Percentiles rank a stretch among this genome's conserved stretches.
phyloP scores from a whole-genome alignment of 768 basidiomycete genomes.

The Agaricus blazei region DNA sequence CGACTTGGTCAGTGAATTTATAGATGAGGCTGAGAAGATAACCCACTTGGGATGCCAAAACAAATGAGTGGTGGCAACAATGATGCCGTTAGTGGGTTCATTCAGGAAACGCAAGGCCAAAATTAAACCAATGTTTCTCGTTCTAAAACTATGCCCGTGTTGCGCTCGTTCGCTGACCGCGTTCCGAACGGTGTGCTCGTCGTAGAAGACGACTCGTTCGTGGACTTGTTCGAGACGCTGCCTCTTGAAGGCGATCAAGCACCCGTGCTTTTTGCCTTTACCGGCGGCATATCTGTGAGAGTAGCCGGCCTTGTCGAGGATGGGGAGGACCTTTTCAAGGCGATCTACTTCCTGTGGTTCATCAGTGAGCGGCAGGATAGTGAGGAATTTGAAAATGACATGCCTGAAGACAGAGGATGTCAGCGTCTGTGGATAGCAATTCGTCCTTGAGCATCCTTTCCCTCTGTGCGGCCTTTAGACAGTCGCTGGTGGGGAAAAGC shows the following conservation, averaged over 20 bases:
- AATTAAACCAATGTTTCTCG: conserved; percentile 78
- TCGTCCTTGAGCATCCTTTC: conserved; percentile 75
- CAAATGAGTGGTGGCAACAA: conserved; percentile 86
- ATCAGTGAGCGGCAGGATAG: not conserved
- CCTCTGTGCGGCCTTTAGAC: conserved; percentile 70
- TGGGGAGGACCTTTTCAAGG: conserved; percentile 65
- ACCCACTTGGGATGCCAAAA: conserved; percentile 92
- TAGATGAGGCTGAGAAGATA: not conserved
- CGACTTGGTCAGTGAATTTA: conserved; percentile 13
- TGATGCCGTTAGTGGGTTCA: conserved; percentile 44
- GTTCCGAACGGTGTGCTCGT: conserved; percentile 50
- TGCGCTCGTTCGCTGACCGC: conserved; percentile 29
- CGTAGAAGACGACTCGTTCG: conserved; percentile 58
- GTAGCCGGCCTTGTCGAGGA: conserved; percentile 63
- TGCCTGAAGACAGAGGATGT: conserved; percentile 87
- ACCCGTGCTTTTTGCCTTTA: conserved; percentile 77
- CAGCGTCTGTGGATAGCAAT: conserved; percentile 65
- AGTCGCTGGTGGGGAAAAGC: conserved; percentile 81
- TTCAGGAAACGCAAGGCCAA: conserved; percentile 53
- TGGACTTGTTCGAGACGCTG: conserved; percentile 41
- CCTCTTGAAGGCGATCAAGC: conserved; percentile 71
- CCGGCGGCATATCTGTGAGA: conserved; percentile 62
- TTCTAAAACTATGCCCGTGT: conserved; percentile 58
- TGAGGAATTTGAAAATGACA: conserved; percentile 9
- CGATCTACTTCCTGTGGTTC: conserved; percentile 77